Evolutionary conservation across 176 grass and related monocot species (phyloP).

Genomic region (Avena eriantha): DNA sequence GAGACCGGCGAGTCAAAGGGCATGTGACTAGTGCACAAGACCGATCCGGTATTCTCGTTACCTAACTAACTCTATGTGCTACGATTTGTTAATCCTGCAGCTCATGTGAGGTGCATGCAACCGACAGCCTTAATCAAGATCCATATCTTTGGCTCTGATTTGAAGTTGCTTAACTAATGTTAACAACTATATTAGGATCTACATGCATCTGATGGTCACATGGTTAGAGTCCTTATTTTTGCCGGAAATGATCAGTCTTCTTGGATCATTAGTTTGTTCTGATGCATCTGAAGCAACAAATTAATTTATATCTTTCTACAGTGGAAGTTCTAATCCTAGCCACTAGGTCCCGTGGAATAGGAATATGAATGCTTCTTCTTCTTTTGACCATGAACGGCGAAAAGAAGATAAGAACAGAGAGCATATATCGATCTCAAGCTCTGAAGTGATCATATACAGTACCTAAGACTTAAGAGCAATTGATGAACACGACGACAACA

Average conservation of each 20-base stretch:
- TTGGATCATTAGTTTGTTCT: constrained; percentile 26
- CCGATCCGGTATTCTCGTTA: constrained; percentile 54
- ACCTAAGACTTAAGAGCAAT: background rate
- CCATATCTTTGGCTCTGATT: constrained; percentile 24
- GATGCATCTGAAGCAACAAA: constrained; percentile 31
- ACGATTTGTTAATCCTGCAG: constrained; percentile 9
- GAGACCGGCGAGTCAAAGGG: constrained; percentile 47
- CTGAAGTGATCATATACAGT: background rate
- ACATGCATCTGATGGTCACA: constrained; percentile 34
- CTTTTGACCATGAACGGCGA: background rate
- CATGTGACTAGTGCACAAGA: constrained; percentile 8
- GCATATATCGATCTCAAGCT: background rate
- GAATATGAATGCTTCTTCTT: background rate
- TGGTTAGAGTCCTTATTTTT: background rate
- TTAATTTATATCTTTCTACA: background rate
- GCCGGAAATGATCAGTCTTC: background rate
- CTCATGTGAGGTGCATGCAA: constrained; percentile 51
- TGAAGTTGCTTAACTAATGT: constrained; percentile 24
- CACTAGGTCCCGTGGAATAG: background rate
- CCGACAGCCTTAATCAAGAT: constrained; percentile 30
- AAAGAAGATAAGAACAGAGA: background rate
- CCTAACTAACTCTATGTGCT: constrained; percentile 29
- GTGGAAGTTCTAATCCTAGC: background rate
- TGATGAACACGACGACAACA: background rate
- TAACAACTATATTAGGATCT: constrained; percentile 34